A percentile compares a stretch with the other conserved stretches of the same genome.
phyloP scores from a whole-genome alignment of 2,329 filamentous ascomycete genomes.

The Xylariaceae sp. region DNA sequence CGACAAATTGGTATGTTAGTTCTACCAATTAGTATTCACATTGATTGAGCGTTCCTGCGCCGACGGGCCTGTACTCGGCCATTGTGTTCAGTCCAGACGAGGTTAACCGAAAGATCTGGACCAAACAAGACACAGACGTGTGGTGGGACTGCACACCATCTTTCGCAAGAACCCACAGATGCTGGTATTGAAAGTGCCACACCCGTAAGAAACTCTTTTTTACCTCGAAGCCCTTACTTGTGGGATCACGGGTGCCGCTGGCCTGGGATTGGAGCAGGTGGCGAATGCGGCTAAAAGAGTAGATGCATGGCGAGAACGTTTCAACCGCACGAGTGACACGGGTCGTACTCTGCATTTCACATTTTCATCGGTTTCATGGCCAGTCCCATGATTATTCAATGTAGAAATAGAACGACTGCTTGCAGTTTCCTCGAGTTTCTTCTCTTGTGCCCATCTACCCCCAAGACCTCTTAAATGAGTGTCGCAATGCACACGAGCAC shows the following conservation, averaged over 20 bases:
- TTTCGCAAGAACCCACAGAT: neutral
- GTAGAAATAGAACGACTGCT: neutral
- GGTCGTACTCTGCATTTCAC: neutral
- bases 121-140: constrained; percentile 7
- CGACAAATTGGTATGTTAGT: neutral
- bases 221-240: neutral
- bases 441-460: no score
- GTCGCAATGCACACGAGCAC: no score
- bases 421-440: no score
- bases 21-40: neutral
- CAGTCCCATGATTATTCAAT: neutral
- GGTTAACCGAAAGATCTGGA: constrained; percentile 18
- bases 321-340: neutral
- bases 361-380: neutral
- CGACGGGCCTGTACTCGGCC: neutral
- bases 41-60: constrained; percentile 7
- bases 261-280: neutral
- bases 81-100: neutral
- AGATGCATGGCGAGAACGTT: neutral
- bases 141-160: constrained; percentile 18
- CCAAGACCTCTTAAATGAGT: no score
- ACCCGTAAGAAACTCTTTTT: neutral
- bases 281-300: neutral
- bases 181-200: neutral
- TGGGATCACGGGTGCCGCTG: neutral